phyloP scores from a whole-genome alignment of 176 grass and related monocot species.

The Poa annua region DNA sequence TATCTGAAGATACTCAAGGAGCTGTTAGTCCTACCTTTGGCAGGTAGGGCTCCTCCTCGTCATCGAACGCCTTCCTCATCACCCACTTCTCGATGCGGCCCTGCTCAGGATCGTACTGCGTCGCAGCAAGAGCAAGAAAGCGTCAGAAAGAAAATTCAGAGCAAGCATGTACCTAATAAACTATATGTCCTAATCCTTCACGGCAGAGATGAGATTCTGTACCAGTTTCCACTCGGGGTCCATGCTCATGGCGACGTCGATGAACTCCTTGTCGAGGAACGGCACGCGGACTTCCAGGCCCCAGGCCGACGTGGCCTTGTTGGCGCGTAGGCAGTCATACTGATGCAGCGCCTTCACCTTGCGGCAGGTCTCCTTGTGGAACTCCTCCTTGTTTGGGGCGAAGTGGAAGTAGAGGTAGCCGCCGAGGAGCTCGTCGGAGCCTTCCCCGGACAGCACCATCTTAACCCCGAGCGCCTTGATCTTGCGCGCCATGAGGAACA shows the following conservation, averaged over 20 bases:
- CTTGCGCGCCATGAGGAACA: slow-evolving; percentile 98
- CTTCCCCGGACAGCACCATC: slow-evolving; percentile 98
- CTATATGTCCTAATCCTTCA: neutral
- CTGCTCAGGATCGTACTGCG: slow-evolving; percentile 65
- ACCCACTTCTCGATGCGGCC: slow-evolving; percentile 95
- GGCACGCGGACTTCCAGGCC: slow-evolving; percentile 92
- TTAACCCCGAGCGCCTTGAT: slow-evolving; percentile 95
- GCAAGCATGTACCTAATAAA: neutral
- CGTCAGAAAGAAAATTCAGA: neutral
- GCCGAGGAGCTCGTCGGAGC: slow-evolving; percentile 91
- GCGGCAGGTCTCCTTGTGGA: slow-evolving; percentile 91
- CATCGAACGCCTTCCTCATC: slow-evolving; percentile 89
- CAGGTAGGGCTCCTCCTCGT: slow-evolving; percentile 86
- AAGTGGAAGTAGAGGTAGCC: slow-evolving; percentile 99
- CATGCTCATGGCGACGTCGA: slow-evolving; percentile 87
- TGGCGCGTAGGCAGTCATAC: slow-evolving; percentile 92
- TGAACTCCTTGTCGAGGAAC: slow-evolving; percentile 98
- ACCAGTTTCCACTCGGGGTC: slow-evolving; percentile 97
- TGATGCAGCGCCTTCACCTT: slow-evolving; percentile 94
- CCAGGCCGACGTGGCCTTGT: slow-evolving; percentile 94
- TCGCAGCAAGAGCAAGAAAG: neutral
- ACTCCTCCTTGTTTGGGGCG: slow-evolving; percentile 94
- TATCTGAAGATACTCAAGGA: neutral
- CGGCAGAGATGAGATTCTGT: neutral
- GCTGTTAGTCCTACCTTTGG: slow-evolving; percentile 59